A percentile compares a stretch with the other conserved stretches of the same genome.
Evolutionary conservation across 176 grass and related monocot genomes (phyloP).

Genomic region (Zoysia pacifica): DNA sequence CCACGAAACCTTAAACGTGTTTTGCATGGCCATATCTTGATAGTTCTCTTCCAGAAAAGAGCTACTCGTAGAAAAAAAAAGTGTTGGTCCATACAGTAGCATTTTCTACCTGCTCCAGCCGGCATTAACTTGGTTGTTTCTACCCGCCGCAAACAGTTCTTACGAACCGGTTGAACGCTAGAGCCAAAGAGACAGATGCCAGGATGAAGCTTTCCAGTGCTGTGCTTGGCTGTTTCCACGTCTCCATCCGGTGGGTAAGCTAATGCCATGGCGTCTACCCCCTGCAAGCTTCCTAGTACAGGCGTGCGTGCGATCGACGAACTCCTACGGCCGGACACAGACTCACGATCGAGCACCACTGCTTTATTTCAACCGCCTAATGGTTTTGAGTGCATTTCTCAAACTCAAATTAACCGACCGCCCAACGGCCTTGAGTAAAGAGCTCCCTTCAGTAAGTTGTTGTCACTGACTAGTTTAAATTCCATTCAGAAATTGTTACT

Average conservation of each 20-base stretch:
- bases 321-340: not conserved
- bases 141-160: not conserved
- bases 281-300: not conserved
- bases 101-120: too few relatives aligned
- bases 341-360: not conserved
- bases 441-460: too few relatives aligned
- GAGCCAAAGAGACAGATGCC: not conserved
- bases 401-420: not conserved
- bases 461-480: too few relatives aligned
- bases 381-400: not conserved
- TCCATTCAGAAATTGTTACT: too few relatives aligned
- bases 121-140: too few relatives aligned
- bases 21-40: too few relatives aligned
- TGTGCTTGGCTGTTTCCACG: not conserved
- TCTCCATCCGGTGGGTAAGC: not conserved
- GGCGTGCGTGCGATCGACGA: not conserved
- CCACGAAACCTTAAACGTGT: too few relatives aligned
- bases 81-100: too few relatives aligned
- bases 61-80: too few relatives aligned
- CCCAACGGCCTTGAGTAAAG: constrained; percentile 2
- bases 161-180: too few relatives aligned
- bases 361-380: not conserved
- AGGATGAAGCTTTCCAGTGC: not conserved
- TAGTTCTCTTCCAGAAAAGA: too few relatives aligned
- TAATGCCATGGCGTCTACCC: constrained; percentile 9